Conservation (phyloP, 2,329 filamentous ascomycete species). For the Penicillium sp. region DNA sequence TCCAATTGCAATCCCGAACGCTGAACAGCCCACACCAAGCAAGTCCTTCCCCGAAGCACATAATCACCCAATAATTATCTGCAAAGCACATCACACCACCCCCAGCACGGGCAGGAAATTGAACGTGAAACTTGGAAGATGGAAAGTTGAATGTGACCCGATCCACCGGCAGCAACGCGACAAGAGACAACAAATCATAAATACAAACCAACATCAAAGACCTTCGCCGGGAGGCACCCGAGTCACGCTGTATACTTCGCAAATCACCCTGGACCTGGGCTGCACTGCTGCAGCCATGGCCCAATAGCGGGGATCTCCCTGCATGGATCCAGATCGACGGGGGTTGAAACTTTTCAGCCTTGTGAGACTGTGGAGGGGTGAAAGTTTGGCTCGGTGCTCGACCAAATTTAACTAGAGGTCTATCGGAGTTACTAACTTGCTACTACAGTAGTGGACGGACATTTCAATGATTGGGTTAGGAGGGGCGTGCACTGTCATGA, state of each 20-base stretch:
- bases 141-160: neutral
- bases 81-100: conserved; percentile 16
- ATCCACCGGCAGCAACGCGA: neutral
- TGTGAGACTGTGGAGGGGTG: neutral
- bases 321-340: conserved; percentile 16
- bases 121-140: no score
- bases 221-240: no score
- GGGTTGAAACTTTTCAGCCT: conserved; percentile 4
- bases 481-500: neutral
- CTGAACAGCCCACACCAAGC: neutral
- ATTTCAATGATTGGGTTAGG: neutral
- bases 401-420: no score
- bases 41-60: neutral
- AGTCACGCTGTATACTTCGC: neutral
- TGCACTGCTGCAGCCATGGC: conserved; percentile 3
- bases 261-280: neutral
- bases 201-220: neutral
- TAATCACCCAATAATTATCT: conserved; percentile 8
- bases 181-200: conserved; percentile 1
- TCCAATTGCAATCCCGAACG: no score
- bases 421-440: neutral
- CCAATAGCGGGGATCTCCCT: conserved; percentile 19
- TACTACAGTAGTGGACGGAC: no score
- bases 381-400: no score
- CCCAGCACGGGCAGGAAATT: neutral